A percentile compares a stretch with the other conserved stretches of the same genome.
Evolutionary conservation across 2,329 filamentous ascomycete species (phyloP).

Genomic region (Diplodia sapinea): DNA sequence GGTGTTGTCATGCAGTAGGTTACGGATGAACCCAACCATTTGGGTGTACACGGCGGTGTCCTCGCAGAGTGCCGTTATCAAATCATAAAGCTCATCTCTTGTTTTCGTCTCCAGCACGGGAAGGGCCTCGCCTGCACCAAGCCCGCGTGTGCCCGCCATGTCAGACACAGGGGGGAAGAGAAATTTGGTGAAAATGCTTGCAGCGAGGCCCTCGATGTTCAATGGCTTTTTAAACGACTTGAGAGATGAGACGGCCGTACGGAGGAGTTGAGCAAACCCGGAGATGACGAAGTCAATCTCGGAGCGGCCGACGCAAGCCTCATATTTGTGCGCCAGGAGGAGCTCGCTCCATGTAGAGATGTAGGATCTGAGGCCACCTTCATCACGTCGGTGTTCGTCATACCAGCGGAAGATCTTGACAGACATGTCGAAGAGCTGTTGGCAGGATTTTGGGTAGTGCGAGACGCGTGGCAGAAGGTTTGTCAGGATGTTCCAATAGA

Average conservation of each 20-base stretch:
- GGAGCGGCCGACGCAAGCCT: conserved; percentile 45
- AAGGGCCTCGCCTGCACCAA: conserved; percentile 26
- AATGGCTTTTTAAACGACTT: conserved; percentile 50
- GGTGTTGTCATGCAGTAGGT: conserved; percentile 33
- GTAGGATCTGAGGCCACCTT: conserved; percentile 40
- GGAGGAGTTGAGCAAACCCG: conserved; percentile 50
- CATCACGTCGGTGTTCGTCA: conserved; percentile 44
- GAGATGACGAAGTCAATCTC: conserved; percentile 45
- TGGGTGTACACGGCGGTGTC: conserved; percentile 37
- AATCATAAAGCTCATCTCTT: conserved; percentile 47
- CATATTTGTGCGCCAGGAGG: conserved; percentile 43
- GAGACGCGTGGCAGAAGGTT: conserved; percentile 41
- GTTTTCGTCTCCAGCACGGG: conserved; percentile 47
- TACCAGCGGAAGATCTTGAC: conserved; percentile 45
- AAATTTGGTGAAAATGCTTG: conserved; percentile 43
- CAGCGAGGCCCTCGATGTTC: conserved; percentile 34
- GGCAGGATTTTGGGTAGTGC: conserved; percentile 38
- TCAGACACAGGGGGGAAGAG: conserved; percentile 40
- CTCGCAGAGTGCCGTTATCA: conserved; percentile 43
- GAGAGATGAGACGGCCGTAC: conserved; percentile 46
- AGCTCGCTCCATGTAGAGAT: conserved; percentile 43
- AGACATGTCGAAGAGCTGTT: conserved; percentile 46
- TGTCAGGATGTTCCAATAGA: conserved; percentile 45
- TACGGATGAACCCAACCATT: conserved; percentile 42
- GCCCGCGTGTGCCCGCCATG: no score